phyloP scores from a whole-genome alignment of 1,139 yeast genomes.

The Suhomyces coccinellae region DNA sequence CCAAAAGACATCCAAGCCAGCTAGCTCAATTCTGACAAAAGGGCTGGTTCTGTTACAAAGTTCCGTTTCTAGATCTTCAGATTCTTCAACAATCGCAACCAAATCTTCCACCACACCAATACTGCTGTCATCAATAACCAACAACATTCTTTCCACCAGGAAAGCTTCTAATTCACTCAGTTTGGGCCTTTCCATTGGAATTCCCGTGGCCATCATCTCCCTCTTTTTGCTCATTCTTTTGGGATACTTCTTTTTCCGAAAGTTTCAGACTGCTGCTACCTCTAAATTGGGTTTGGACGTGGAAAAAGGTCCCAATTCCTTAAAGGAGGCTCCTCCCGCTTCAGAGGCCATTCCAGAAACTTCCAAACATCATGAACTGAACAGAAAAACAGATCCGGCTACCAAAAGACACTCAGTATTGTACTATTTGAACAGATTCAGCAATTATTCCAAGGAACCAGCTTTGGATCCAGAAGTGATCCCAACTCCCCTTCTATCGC shows the following conservation, averaged over 20 bases:
- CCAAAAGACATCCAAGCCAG: neutral
- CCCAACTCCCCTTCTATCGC: conserved; percentile 22
- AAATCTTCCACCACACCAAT: neutral
- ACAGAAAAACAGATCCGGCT: neutral
- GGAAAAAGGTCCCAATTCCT: neutral
- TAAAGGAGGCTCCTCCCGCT: neutral
- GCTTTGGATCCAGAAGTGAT: conserved; percentile 4
- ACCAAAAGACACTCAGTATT: conserved; percentile 6
- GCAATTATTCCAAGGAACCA: conserved; percentile 16
- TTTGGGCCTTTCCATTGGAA: conserved; percentile 44
- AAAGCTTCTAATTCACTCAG: conserved; percentile 16
- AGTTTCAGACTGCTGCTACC: neutral
- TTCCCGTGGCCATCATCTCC: conserved; percentile 40
- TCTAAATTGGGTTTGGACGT: neutral
- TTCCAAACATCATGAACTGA: neutral
- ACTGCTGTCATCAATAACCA: neutral
- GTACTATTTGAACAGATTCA: conserved; percentile 17
- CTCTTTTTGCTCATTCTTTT: conserved; percentile 27
- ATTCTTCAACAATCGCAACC: conserved; percentile 1
- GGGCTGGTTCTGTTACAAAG: neutral
- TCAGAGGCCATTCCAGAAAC: too few species aligned
- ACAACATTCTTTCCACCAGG: conserved; percentile 1
- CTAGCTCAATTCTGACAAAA: neutral
- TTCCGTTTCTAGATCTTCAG: neutral
- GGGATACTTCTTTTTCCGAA: conserved; percentile 19